Base-by-base conservation (phyloP, 139 green algal species). In the Pseudopediastrum boryanum region DNA sequence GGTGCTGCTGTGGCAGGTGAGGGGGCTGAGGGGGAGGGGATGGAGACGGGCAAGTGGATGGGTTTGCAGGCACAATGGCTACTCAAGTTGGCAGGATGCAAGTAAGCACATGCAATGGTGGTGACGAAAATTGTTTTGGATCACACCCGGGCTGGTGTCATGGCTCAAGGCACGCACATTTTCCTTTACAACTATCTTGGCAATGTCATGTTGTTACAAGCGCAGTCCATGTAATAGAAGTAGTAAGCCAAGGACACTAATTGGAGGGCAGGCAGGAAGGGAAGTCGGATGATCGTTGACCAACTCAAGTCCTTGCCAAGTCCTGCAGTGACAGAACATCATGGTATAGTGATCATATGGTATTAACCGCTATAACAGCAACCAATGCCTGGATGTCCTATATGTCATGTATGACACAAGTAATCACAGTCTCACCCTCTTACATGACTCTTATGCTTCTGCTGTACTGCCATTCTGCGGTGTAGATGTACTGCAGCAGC, bases 1-100 rank as follows among this genome's bases (percentile, higher is more conserved):
- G 13, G 83, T 87, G 31, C 72, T 84, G 58, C 78, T 87, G 39
- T 87, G 77, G 77, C 73, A 80, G 73, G 43, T 80, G 44, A 9
- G 43, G 59, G 29, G 25, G 27, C 23, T 44, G 56, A 23, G 56
- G 8, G 8, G 56, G 25, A 39, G 56, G 8, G 25, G 25, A n/a
- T n/a, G 25, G 56, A 38, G 64, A 2, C n/a, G 64, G 19, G 23
- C 19, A 38, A 56, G 33, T 72, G 36, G n/a, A 16, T 74, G 16
- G 58, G 10, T 54, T 12, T n/a, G 9, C n/a, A 25, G 23, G 39
- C 25, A 19, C 27, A 31, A 9, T 29, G 44, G 31, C 63, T 64
- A 33, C 48, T 51, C 43, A 33, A 54, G 69, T 36, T 50, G 33
- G 23, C 64, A 50, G 16, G 2, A n/a, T n/a, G n/a, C n/a, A n/a